Evolutionary conservation across 1,284 basidiomycete genomes (phyloP), one percentile per base, ranked within the genome.

Genomic region (Meira miltonrushii): DNA sequence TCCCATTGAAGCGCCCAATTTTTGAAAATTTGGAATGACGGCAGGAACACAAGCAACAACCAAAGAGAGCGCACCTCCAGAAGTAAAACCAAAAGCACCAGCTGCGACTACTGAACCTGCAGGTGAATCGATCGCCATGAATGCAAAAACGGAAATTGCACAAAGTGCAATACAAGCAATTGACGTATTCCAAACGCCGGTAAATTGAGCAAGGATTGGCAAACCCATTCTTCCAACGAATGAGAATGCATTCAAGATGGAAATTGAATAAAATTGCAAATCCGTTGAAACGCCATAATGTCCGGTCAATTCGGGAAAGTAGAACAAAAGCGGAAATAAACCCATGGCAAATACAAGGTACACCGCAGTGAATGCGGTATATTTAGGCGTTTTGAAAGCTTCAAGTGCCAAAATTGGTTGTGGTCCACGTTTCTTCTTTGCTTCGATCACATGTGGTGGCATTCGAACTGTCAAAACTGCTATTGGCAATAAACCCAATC

Each of bases 231-330:
- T 13, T 15, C 47, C 47, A 50, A 50, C 13, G 12, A 25, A 17
- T n/a, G 47, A 50, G 21, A 21, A 13, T n/a, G 47, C 47, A 37
- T 50, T 50, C 5, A 50, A 13, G 21, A 50, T 50, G 15, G 47
- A 50, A 15, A 50, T 50, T 15, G 47, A 50, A 21, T 50, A 50
- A 13, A 50, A 50, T 25, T 25, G 33, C 21, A 50, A 25, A 37
- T 50, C 21, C 2, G 13, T 15, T 25, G 23, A 25, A 37, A 50
- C 15, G 3, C 47, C 47, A 13, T 50, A 50, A n/a, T n/a, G 13
- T 4, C n/a, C 33, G 2, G 15, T 21, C 47, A 13, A 50, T 25
- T 13, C n/a, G 15, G 47, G 21, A 10, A 50, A 21, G 13, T 50
- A 50, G 21, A 50, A 50, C 13, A 50, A 50, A 10, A 21, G 13